phyloP scores from a whole-genome alignment of 257 asterid species.

The Hygrophila difformis region DNA sequence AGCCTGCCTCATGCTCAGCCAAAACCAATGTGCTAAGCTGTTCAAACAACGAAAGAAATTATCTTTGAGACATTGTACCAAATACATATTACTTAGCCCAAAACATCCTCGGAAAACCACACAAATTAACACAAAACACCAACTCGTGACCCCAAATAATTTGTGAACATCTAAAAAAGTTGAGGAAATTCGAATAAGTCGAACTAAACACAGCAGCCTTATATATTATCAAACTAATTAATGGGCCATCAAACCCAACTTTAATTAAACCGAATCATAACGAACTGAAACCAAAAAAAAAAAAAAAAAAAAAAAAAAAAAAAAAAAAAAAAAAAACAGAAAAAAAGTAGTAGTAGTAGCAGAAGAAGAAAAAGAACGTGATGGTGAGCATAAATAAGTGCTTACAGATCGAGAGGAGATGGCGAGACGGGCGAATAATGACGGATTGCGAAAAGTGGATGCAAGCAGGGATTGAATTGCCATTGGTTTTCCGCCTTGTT shows the following conservation, averaged over 20 bases:
- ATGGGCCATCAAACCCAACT: not conserved
- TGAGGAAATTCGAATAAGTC: not conserved
- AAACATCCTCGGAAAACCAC: constrained; percentile 2
- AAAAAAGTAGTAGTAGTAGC: no score
- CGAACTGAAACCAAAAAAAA: not conserved
- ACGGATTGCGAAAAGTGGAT: no score
- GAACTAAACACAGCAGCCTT: constrained; percentile 7
- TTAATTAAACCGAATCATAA: not conserved
- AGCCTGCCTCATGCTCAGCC: constrained; percentile 80
- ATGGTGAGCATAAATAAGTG: no score
- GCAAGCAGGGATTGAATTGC: no score
- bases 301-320: no score
- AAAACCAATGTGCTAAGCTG: constrained; percentile 81
- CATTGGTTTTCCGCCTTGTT: no score
- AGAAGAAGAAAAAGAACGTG: no score
- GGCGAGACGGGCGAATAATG: no score
- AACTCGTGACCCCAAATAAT: not conserved
- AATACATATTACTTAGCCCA: not conserved
- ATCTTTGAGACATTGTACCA: constrained; percentile 1
- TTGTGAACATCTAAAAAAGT: not conserved
- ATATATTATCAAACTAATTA: not conserved
- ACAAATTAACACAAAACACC: constrained; percentile 1
- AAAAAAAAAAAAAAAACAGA: not conserved
- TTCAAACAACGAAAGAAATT: not conserved
- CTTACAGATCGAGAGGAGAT: no score